Evolutionary conservation across 352 stramenopile genomes (phyloP), one percentile per base, ranked within the genome.

Genomic region (Pythium pyrilobum): DNA sequence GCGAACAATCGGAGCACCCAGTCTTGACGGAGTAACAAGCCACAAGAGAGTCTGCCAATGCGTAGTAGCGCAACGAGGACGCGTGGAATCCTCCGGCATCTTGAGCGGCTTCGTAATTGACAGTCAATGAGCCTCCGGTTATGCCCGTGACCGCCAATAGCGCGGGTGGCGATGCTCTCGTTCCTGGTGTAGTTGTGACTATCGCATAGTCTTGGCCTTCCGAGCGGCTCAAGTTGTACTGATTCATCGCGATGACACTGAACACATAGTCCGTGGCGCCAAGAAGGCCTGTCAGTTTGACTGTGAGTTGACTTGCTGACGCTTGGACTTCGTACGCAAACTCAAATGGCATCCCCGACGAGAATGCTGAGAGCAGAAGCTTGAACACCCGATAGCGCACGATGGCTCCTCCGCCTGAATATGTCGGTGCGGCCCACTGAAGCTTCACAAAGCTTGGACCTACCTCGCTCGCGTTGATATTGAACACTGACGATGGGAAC

Each of bases 391-490:
- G 46, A 16, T 71, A 83, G 9, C 72, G 63, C 53, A 45, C 56
- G 8, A 85, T 58, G 3, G 2, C 18, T 8, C 73, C 73, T 11
- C 74, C 71, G 50, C 76, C 76, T 13, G 64, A 72, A 25, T 74
- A 47, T 24, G 45, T n/a, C 20, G 74, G 76, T 15, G n/a, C 32
- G 8, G 45, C 44, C 72, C 72, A 85, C 9, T 46, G 20, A 24
- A 83, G 13, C 20, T 49, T 13, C 4, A 66, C 28, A 2, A 56
- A 75, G 48, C 60, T 81, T 29, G 72, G 55, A 2, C 50, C 48
- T 15, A 64, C 31, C 2, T 52, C 54, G 0, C 55, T 36, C 2
- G 41, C 20, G 49, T 33, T 5, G 47, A 77, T 33, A 24, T 45
- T 27, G 53, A 37, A 1, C 27, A 67, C 56, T 1, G 13, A 39